phyloP scores from a whole-genome alignment of 768 basidiomycete species.

The Leccinum variicolor region DNA sequence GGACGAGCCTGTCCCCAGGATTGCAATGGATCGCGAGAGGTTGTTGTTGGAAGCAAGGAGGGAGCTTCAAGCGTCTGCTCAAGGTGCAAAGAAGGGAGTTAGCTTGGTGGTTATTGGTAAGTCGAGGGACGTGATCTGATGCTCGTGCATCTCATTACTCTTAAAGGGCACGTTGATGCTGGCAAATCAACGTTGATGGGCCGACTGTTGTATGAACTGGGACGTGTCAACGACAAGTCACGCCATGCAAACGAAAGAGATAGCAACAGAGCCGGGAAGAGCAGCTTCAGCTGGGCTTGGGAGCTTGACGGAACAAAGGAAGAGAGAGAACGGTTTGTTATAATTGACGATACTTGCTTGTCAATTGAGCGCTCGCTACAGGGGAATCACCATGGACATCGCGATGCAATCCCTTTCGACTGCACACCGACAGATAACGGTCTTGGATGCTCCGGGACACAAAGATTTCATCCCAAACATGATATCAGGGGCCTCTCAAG shows the following conservation, averaged over 20 bases:
- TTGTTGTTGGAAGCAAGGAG: conserved; percentile 75
- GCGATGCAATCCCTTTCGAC: conserved; percentile 79
- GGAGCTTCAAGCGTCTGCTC: conserved; percentile 43
- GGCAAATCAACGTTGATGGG: conserved; percentile 99
- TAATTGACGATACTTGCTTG: neutral
- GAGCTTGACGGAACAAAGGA: conserved; percentile 89
- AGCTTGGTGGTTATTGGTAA: conserved; percentile 92
- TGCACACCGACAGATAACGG: conserved; percentile 72
- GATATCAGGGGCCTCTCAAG: conserved; percentile 98
- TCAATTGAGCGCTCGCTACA: conserved; percentile 30
- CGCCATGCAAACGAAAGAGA: conserved; percentile 83
- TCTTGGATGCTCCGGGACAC: conserved; percentile 98
- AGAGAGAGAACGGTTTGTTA: conserved; percentile 81
- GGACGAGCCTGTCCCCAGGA: conserved; percentile 56
- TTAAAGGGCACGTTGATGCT: conserved; percentile 93
- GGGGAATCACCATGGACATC: conserved; percentile 98
- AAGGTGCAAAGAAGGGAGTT: conserved; percentile 61
- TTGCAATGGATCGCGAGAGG: conserved; percentile 73
- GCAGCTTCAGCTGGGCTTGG: conserved; percentile 98
- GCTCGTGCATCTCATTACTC: conserved; percentile 8
- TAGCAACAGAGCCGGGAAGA: conserved; percentile 86
- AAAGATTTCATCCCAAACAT: conserved; percentile 98
- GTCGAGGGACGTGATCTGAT: conserved; percentile 9
- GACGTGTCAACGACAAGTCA: conserved; percentile 82
- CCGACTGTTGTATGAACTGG: conserved; percentile 87